Conservation (phyloP, 352 stramenopile genomes). For the Phytophthora cactorum region DNA sequence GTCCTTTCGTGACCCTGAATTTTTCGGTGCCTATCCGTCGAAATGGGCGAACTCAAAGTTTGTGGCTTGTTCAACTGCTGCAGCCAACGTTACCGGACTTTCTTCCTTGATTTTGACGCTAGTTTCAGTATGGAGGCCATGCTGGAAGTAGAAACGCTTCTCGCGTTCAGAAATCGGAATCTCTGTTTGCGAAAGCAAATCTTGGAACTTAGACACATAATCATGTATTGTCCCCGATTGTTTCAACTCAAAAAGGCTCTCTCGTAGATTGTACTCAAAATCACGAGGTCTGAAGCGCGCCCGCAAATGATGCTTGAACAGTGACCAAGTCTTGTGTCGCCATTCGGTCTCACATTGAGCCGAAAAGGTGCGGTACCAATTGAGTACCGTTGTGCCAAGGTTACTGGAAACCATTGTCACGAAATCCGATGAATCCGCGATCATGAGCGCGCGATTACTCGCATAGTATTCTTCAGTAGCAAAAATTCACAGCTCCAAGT, state of each 20-base stretch:
- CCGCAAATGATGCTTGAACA: neutral
- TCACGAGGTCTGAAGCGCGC: neutral
- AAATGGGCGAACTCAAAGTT: neutral
- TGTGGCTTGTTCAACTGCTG: neutral
- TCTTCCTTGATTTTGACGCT: neutral
- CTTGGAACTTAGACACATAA: neutral
- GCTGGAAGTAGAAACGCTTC: neutral
- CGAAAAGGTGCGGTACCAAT: no score
- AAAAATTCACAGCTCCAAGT: no score
- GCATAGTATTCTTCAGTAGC: no score
- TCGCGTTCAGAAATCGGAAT: neutral
- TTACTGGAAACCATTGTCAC: neutral
- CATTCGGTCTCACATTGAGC: no score
- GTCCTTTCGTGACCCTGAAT: no score
- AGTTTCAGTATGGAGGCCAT: neutral
- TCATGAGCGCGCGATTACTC: no score
- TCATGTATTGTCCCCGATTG: neutral
- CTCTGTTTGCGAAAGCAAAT: constrained; percentile 1
- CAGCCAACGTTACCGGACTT: neutral
- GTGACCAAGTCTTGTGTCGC: neutral
- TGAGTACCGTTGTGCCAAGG: neutral
- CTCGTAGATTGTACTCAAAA: neutral
- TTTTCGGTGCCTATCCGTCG: neutral
- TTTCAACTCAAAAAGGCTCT: neutral
- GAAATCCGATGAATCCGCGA: neutral